A percentile compares a stretch with the other conserved stretches of the same genome.
Conservation (phyloP, 2,329 filamentous ascomycete genomes). For the Hawksworthiomyces lignivorus region DNA sequence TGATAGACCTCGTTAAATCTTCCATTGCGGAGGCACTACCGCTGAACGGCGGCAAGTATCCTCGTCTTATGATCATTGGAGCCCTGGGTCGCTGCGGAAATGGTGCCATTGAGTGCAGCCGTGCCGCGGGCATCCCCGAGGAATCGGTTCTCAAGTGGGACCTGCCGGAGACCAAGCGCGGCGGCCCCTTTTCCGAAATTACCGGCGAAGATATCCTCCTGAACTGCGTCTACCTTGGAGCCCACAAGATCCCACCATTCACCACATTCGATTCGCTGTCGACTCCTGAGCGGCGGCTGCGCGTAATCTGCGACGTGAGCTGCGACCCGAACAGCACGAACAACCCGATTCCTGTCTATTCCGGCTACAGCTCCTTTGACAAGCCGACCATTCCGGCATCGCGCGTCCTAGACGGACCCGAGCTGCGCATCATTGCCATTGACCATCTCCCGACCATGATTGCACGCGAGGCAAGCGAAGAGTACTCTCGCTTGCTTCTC, state of each 20-base stretch:
- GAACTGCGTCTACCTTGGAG: conserved; percentile 78
- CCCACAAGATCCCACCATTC: conserved; percentile 68
- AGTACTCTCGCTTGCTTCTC: conserved; percentile 68
- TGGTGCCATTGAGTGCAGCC: conserved; percentile 74
- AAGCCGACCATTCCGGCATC: conserved; percentile 73
- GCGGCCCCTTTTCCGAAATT: conserved; percentile 74
- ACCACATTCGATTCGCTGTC: conserved; percentile 64
- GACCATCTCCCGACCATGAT: conserved; percentile 79
- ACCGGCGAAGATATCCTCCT: conserved; percentile 68
- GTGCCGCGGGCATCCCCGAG: conserved; percentile 63
- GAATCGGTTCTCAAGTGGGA: conserved; percentile 64
- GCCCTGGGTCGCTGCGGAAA: conserved; percentile 75
- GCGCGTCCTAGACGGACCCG: conserved; percentile 36
- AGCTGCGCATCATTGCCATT: conserved; percentile 76
- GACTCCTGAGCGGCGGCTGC: conserved; percentile 61
- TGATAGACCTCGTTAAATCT: conserved; percentile 68
- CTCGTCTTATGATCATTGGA: conserved; percentile 77
- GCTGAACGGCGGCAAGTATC: conserved; percentile 54
- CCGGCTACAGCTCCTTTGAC: conserved; percentile 76
- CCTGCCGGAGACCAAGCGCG: conserved; percentile 67
- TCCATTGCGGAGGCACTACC: conserved; percentile 56
- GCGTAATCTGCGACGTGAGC: conserved; percentile 72
- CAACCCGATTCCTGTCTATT: conserved; percentile 64
- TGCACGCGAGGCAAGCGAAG: conserved; percentile 78
- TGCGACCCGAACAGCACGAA: conserved; percentile 68